Evolutionary conservation across 306 rosid genomes (phyloP).

Genomic region (Prunus padus): DNA sequence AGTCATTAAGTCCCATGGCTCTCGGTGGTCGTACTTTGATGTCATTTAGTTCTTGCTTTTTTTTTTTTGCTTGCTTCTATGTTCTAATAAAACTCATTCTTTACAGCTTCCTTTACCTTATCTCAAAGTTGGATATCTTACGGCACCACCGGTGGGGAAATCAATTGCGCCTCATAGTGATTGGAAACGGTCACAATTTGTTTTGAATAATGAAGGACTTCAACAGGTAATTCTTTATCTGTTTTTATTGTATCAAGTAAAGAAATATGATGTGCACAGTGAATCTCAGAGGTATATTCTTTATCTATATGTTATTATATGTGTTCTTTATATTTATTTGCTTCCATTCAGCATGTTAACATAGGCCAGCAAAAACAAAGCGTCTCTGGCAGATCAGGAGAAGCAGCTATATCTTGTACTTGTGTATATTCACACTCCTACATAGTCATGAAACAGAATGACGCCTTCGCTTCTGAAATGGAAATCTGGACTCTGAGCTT

Average conservation of each 20-base stretch:
- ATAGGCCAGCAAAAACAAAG: slow-evolving; percentile 55
- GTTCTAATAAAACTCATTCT: slow-evolving; percentile 33
- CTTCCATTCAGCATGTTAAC: slow-evolving; percentile 45
- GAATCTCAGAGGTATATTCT: background rate
- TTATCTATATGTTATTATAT: background rate
- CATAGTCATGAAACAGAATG: slow-evolving; percentile 78
- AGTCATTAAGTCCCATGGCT: background rate
- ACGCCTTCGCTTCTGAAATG: slow-evolving; percentile 86
- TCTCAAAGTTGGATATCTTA: slow-evolving; percentile 89
- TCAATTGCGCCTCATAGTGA: slow-evolving; percentile 84
- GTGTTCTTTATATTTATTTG: slow-evolving; percentile 3
- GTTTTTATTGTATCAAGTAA: background rate
- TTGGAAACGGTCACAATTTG: slow-evolving; percentile 92
- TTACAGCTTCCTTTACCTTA: slow-evolving; percentile 89
- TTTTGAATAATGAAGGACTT: slow-evolving; percentile 88
- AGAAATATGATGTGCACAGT: background rate
- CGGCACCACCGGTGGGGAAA: slow-evolving; percentile 83
- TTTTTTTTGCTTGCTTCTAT: background rate
- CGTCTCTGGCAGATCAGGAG: slow-evolving; percentile 54
- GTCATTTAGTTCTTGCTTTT: background rate
- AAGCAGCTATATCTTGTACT: slow-evolving; percentile 34
- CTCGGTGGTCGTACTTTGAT: slow-evolving; percentile 7
- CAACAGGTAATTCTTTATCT: slow-evolving; percentile 56
- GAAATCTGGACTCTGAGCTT: slow-evolving; percentile 64
- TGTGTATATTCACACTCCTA: slow-evolving; percentile 30